Evolutionary conservation across 768 basidiomycete species (phyloP), one percentile per base, ranked within the genome.

Genomic region (Macrolepiota fuliginosa): DNA sequence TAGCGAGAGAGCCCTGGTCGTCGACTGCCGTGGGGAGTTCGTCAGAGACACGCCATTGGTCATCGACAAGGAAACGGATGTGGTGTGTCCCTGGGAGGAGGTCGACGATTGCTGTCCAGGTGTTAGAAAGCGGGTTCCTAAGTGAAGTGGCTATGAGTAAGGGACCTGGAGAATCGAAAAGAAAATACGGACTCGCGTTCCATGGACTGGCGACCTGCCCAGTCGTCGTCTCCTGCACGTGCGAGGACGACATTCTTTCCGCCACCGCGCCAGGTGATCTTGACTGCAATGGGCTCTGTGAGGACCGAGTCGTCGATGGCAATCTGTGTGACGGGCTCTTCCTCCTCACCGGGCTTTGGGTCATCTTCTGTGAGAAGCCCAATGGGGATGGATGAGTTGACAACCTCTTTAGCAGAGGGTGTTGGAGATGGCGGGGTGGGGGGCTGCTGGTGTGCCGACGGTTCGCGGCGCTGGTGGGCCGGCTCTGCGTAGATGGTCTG

Each of bases 51-150:
- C 89, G 85, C 87, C 90, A 94, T 50, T 87, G 83, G 51, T 90
- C 92, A 72, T 98, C 96, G 63, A 98, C 92, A 65, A 98, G 85
- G 80, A 97, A 98, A 61, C 95, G 92, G 71, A 98, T 82, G 65
- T 95, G 92, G 70, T 98, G 94, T 0, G 94, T 94, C 15, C 96
- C 96, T 0, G 94, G 94, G 10, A 86, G 84, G 0, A 98, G 83
- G 49, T 67, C 39, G 50, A 84, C 77, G n/a, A 72, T 77, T 3
- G 76, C 71, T 35, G 70, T 65, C 68, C 71, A 80, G 12, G 73
- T 63, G 25, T 71, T 64, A 1, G 76, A 73, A 7, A 64, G 65
- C 17, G 74, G 68, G 7, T 73, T 73, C 66, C 75, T 75, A 63
- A 32, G 29, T 7, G 29, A 32, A 32, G 3, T 32, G 39, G 57